Conservation (phyloP, 2,329 filamentous ascomycete genomes). For the Xylaria sp. region DNA sequence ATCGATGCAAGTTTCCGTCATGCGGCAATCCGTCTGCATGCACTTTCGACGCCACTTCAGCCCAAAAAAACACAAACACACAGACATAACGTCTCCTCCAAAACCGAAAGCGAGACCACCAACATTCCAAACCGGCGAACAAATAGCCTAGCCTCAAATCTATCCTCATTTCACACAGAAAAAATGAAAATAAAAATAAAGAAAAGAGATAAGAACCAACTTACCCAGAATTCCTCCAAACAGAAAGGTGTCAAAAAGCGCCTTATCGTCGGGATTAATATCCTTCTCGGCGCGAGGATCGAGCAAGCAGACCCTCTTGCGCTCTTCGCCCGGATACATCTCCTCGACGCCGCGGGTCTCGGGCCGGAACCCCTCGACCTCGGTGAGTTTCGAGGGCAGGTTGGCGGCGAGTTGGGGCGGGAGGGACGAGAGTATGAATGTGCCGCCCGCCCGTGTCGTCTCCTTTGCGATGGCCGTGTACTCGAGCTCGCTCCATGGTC, state of each 20-base stretch:
- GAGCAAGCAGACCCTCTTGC: constrained; percentile 84
- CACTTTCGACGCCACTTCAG: no score
- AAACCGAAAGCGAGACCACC: background rate
- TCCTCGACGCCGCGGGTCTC: constrained; percentile 84
- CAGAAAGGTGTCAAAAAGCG: constrained; percentile 87
- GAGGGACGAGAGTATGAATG: constrained; percentile 85
- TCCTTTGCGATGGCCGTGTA: constrained; percentile 89
- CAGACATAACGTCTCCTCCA: background rate
- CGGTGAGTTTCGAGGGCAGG: constrained; percentile 66
- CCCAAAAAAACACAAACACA: no score
- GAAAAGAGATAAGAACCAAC: constrained; percentile 39
- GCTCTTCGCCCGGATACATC: constrained; percentile 70
- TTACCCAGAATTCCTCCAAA: constrained; percentile 95
- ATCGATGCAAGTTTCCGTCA: no score
- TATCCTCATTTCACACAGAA: background rate
- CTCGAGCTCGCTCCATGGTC: constrained; percentile 92
- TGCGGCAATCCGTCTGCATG: no score
- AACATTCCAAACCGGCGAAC: background rate
- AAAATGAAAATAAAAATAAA: background rate
- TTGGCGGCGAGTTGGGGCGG: constrained; percentile 75
- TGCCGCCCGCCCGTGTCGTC: constrained; percentile 71
- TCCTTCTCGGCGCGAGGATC: constrained; percentile 87
- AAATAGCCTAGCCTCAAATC: background rate
- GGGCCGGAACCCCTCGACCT: constrained; percentile 71
- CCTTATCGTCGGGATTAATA: constrained; percentile 82